Base-by-base conservation (phyloP, 1,284 basidiomycete species). In the Malassezia caprae region DNA sequence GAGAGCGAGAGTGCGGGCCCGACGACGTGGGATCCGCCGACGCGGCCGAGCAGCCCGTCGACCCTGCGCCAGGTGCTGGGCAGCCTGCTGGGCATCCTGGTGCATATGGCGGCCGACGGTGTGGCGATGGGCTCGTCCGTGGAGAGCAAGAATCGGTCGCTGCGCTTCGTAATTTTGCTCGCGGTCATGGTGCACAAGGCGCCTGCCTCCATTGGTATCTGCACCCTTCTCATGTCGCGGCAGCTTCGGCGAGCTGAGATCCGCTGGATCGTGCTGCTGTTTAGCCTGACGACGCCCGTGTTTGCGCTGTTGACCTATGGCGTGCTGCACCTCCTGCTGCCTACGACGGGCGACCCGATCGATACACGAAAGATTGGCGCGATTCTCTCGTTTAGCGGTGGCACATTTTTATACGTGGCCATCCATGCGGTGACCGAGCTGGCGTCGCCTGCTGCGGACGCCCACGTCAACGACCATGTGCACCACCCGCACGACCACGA, bases 341-440 rank as follows among this genome's bases (percentile, higher is more conserved):
- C 34, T 28, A 21, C 35, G 8, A 35, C 55, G 12, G 55, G 40
- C 5, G 48, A 24, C 13, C 56, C 56, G 17, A 65, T 72, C 5
- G 60, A 61, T 23, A 50, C 44, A 0, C 64, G 51, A 30, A 61
- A 66, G 24, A 84, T 86, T 0, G 88, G 87, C 6, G 76, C 82
- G 7, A 83, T 85, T 1, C 77, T 90, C 19, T 78, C 89, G n/a
- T 78, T 88, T 59, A 89, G 87, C 15, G 91, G 88, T 34, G 90
- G 90, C 13, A 90, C 88, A 1, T 96, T 96, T 76, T 78, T 96
- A 27, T 96, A 91, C 71, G 90, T 96, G 30, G 90, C 90, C 0
- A 91, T 90, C 2, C 73, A 75, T 32, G 71, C 72, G 0, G 65
- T 76, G 23, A 53, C 69, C 17, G 65, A 72, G 39, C 58, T 68